Conservation (phyloP, 495 filamentous ascomycete genomes). For the Jackrogersella minutella region DNA sequence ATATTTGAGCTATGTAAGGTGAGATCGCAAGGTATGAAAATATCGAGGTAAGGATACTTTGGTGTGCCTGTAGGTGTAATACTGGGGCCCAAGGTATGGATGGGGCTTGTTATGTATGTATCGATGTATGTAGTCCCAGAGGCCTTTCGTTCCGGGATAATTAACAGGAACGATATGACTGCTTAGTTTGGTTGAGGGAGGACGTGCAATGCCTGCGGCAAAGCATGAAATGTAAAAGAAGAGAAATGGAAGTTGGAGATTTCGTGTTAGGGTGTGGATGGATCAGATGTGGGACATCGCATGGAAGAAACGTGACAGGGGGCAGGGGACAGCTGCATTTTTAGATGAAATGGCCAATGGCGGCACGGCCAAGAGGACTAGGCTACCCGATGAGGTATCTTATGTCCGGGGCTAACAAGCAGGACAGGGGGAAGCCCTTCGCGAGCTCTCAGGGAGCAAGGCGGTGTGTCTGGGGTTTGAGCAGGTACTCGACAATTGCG, state of each 20-base stretch:
- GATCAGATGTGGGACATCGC: conserved; percentile 56
- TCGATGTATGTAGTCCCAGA: conserved; percentile 35
- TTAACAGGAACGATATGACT: conserved; percentile 43
- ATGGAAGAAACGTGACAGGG: conserved; percentile 54
- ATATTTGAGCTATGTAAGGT: conserved; percentile 40
- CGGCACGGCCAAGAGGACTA: conserved; percentile 44
- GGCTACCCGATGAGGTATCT: conserved; percentile 56
- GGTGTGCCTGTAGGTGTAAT: conserved; percentile 32
- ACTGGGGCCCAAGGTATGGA: conserved; percentile 28
- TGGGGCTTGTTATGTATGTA: conserved; percentile 39
- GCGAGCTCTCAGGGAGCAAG: conserved; percentile 40
- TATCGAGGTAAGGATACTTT: conserved; percentile 48
- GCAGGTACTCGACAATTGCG: conserved; percentile 37
- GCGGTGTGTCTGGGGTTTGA: conserved; percentile 43
- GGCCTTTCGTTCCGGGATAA: conserved; percentile 40
- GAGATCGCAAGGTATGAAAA: conserved; percentile 50
- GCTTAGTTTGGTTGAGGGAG: conserved; percentile 42
- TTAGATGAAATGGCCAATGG: conserved; percentile 61
- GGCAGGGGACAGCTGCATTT: conserved; percentile 48
- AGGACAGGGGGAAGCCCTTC: conserved; percentile 39
- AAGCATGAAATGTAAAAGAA: conserved; percentile 43
- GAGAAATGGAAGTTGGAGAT: conserved; percentile 40
- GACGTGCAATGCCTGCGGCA: conserved; percentile 44
- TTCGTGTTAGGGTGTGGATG: conserved; percentile 44
- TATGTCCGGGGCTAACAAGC: conserved; percentile 55